phyloP scores from a whole-genome alignment of 2,329 filamentous ascomycete genomes.

The Alternaria triticina region DNA sequence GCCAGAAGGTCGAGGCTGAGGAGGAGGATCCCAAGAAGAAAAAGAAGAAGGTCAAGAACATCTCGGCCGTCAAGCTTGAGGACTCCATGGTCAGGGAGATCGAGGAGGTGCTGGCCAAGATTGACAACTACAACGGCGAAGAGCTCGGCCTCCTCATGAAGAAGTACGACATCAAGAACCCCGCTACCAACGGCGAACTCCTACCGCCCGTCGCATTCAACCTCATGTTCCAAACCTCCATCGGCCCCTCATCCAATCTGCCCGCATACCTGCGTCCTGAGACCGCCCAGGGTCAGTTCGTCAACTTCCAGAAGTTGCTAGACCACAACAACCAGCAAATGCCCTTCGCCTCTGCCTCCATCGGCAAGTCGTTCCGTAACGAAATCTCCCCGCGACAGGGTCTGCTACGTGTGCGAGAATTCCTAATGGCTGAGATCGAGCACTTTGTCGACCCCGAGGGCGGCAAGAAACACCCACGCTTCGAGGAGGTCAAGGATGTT shows the following conservation, averaged over 20 bases:
- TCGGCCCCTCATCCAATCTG: slow-evolving; percentile 87
- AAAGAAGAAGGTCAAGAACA: slow-evolving; percentile 76
- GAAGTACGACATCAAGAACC: slow-evolving; percentile 91
- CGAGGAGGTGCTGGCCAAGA: slow-evolving; percentile 86
- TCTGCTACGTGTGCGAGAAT: slow-evolving; percentile 92
- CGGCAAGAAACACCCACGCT: slow-evolving; percentile 92
- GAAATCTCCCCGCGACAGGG: slow-evolving; percentile 94
- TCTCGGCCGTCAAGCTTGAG: slow-evolving; percentile 76
- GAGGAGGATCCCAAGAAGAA: slow-evolving; percentile 86
- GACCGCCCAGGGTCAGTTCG: slow-evolving; percentile 96
- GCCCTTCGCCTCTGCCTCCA: slow-evolving; percentile 96
- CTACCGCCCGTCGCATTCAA: slow-evolving; percentile 90
- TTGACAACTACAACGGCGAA: slow-evolving; percentile 91
- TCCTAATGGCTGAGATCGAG: slow-evolving; percentile 98
- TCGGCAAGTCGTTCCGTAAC: slow-evolving; percentile 98
- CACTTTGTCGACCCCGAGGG: slow-evolving; percentile 95
- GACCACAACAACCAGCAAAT: slow-evolving; percentile 95
- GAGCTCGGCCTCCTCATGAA: slow-evolving; percentile 84
- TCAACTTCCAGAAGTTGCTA: slow-evolving; percentile 95
- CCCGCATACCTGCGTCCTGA: slow-evolving; percentile 74
- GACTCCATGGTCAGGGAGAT: slow-evolving; percentile 88
- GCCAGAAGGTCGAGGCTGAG: slow-evolving; percentile 75
- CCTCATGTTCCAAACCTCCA: slow-evolving; percentile 97
- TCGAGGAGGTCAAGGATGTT: slow-evolving; percentile 81
- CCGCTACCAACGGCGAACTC: slow-evolving; percentile 76